Evolutionary conservation across 1,139 yeast genomes (phyloP), one percentile per base, ranked within the genome.

Genomic region (Pichia norvegensis): DNA sequence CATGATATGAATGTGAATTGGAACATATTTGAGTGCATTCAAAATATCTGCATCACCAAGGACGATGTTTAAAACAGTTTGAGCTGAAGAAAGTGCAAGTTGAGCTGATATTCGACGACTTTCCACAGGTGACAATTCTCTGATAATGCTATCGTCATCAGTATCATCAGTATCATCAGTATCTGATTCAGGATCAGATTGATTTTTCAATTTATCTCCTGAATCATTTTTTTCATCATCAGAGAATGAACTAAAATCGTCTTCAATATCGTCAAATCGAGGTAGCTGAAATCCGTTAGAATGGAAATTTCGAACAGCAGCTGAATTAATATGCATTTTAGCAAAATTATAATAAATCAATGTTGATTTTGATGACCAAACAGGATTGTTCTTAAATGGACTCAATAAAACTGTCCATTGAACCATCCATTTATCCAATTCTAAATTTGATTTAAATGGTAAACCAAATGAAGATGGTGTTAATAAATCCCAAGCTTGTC

Each of bases 401-500:
- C 85, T 77, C 17, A 81, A 63, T 29, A 81, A 62, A 10, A 82
- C 85, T 0, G 88, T 79, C 88, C 88, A 81, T 14, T 83, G 80
- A 9, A 81, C 86, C 87, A 81, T 81, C 88, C 88, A 81, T 59
- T 76, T 79, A 55, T 81, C 87, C 39, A 81, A 64, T 48, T 81
- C 85, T 50, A 81, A 65, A 60, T 81, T 81, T 19, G 80, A 73
- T 53, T 76, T 77, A 52, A 84, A 80, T 0, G 87, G 87, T 9
- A 81, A 70, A 0, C 87, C 88, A 56, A 81, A 75, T 0, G 77
- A 66, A 1, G 79, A 66, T 0, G 87, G 87, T 0, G 76, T 68
- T 39, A 81, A 59, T 27, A 80, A 61, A 41, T 74, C 81, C 84
- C 83, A 79, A 0, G 82, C 84, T 48, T 76, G 70, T 1, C 81